Evolutionary conservation across 1,139 yeast species (phyloP), one percentile per base, ranked within the genome.

Genomic region (Magnusiomyces paraingens): DNA sequence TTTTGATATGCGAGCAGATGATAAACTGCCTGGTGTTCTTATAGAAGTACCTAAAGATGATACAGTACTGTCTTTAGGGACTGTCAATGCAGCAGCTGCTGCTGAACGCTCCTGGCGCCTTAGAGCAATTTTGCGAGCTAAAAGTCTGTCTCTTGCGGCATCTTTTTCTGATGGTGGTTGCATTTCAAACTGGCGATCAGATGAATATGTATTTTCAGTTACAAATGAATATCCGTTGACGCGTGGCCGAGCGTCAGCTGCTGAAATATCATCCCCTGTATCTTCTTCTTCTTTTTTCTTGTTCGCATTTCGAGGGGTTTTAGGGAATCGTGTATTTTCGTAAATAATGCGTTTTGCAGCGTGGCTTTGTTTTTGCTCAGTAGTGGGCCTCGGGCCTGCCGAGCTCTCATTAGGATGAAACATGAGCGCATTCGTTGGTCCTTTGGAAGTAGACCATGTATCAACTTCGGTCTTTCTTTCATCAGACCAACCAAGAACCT

Each of bases 341-440:
- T 61, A 55, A 18, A 53, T 47, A 20, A 63, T 60, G 15, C 44
- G 35, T 49, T 58, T 61, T 17, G 53, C 46, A 12, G 49, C 29
- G 20, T 57, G 57, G 17, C 50, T 46, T 39, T 45, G 18, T 5
- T 35, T 17, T 35, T 47, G 52, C 20, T 46, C 47, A 8, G 35
- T 47, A 2, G 60, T 40, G 1, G 54, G 39, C 18, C 51, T 55
- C 10, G 48, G 45, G 2, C 52, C 58, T 5, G 32, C 32, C 32
- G 32, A 26, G 44, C 48, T 43, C 20, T 20, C 36, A 2, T 58
- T 57, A 2, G 64, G 62, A 2, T 43, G 48, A 43, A 60, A 64
- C 61, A 66, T 58, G 4, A 66, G 58, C n/a, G 56, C 57, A 45
- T 66, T 66, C 14, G 53, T 53, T 1, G 66, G 60, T 2, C 43